Evolutionary conservation across 2,329 filamentous ascomycete species (phyloP).

Genomic region (Orbilia quercus): DNA sequence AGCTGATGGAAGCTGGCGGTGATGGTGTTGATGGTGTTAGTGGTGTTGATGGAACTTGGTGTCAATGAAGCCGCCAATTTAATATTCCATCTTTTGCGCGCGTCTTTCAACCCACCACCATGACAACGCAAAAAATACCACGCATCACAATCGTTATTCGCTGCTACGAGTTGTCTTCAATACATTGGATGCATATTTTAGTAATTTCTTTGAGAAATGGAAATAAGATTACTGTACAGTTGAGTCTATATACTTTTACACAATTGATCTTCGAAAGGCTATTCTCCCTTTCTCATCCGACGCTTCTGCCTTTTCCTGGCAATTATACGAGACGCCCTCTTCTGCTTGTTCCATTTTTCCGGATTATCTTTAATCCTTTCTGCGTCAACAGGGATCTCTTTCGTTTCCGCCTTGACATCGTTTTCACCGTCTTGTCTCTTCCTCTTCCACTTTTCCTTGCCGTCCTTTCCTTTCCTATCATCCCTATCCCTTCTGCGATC

Average conservation of each 20-base stretch:
- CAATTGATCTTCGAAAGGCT: not conserved
- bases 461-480: conserved; percentile 54
- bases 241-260: not conserved
- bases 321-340: conserved; percentile 58
- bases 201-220: too few species aligned
- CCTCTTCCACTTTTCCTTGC: conserved; percentile 55
- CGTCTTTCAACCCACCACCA: conserved; percentile 6
- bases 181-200: too few species aligned
- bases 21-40: not conserved
- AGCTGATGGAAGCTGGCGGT: not conserved
- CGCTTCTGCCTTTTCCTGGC: conserved; percentile 58
- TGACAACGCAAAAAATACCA: not conserved
- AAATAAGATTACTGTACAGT: not conserved
- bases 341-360: conserved; percentile 57
- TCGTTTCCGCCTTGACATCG: conserved; percentile 56
- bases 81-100: not conserved
- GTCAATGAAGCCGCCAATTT: conserved; percentile 4
- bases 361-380: conserved; percentile 43
- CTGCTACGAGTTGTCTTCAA: too few species aligned
- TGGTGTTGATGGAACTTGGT: not conserved
- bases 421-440: conserved; percentile 58
- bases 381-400: conserved; percentile 56
- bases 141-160: too few species aligned
- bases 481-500: conserved; percentile 1
- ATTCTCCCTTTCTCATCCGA: conserved; percentile 28